phyloP scores from a whole-genome alignment of 805 yeast genomes.

The Hanseniaspora mollemarum region DNA sequence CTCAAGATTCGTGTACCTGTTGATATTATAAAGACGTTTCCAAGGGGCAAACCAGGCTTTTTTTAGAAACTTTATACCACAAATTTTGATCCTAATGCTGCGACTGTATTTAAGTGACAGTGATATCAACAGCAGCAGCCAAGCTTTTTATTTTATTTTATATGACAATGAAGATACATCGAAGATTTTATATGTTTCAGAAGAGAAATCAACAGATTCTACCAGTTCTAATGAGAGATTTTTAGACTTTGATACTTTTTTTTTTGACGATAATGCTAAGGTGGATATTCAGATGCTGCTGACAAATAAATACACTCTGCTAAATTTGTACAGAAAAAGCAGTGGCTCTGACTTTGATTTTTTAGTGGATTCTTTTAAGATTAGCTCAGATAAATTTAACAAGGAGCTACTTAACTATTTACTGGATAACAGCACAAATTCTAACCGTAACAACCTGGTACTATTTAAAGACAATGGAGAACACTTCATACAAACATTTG shows the following conservation, averaged over 20 bases:
- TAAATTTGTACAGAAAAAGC: background rate
- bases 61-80: too few relatives aligned
- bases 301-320: background rate
- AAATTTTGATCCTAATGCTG: background rate
- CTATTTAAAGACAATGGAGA: background rate
- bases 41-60: too few relatives aligned
- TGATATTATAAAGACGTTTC: too few relatives aligned
- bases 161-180: background rate
- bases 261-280: background rate
- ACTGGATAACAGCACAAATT: background rate
- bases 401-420: background rate
- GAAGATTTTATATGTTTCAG: slow-evolving; percentile 4
- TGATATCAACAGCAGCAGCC: background rate
- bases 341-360: background rate
- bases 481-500: background rate
- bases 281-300: background rate
- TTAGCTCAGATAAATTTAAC: background rate
- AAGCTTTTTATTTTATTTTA: background rate
- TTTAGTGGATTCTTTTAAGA: background rate
- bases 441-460: background rate
- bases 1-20: too few relatives aligned
- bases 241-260: slow-evolving; percentile 1
- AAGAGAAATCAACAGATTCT: background rate
- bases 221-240: background rate
- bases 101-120: background rate